Base-by-base conservation (phyloP, 345 rosid genomes). In the Gossypium bickii region DNA sequence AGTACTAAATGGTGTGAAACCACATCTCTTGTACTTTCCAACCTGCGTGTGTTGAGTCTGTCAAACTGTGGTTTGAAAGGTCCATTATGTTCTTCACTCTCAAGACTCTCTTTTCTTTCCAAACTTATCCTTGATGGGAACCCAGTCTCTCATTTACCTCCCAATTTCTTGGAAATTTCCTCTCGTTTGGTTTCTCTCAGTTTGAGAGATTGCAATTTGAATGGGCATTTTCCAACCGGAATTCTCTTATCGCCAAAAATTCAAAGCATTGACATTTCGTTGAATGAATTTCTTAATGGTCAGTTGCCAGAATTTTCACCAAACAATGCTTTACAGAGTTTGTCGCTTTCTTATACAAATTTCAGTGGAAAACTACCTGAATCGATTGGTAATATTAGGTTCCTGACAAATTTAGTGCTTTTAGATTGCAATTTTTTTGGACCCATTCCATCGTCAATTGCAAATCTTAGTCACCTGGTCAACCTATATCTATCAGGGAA, bases 201-300 rank as follows among this genome's bases (percentile, higher is more conserved):
- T 52, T 3, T 69, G 12, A 1, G 1, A 0, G 0, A 18, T 0
- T 56, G 60, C 27, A 56, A 20, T 56, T 9, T 56, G 27, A 20
- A 0, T 56, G 60, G 27, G 0, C 60, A 18, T 20, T 56, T 56
- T 18, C 1, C 27, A 2, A 34, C 38, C 0, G 38, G 0, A 34
- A 4, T 0, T 34, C 1, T 34, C 38, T 34, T 34, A 34, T 34
- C 0, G 38, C 38, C 38, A 34, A 34, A 34, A 34, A 34, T 34
- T 0, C 38, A 34, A 34, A 34, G 38, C 38, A 34, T 34, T 34
- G 38, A 34, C 6, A 34, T 34, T 4, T 34, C 38, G 4, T 1
- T 0, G 0, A 52, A 52, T 16, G 2, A 5, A 0, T 1, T 0
- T 0, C n/a, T 52, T 12, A 52, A 1, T 3, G 56, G 20, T 15